Conservation (phyloP, 768 basidiomycete genomes). For the Heimioporus sp. region DNA sequence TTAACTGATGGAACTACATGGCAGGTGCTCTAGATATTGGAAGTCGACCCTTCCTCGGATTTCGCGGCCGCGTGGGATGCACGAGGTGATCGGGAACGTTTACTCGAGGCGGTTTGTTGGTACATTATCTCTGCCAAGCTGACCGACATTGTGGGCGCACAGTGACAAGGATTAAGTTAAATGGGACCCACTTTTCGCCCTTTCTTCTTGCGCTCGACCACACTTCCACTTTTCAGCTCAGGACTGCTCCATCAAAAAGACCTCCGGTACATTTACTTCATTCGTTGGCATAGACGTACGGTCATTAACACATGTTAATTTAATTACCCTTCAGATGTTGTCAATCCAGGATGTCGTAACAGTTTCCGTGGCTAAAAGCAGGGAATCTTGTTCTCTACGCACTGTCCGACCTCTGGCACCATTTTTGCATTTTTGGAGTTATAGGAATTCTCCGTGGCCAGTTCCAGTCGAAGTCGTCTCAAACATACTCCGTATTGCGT, state of each 20-base stretch:
- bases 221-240: too few species aligned
- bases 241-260: not conserved
- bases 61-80: slow-evolving; percentile 17
- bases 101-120: slow-evolving; percentile 14
- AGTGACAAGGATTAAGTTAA: not conserved
- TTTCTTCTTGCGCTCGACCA: not conserved
- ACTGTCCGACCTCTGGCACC: not conserved
- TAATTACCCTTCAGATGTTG: slow-evolving; percentile 11
- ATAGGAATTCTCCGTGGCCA: not conserved
- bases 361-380: not conserved
- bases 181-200: not conserved
- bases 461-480: slow-evolving; percentile 39
- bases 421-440: not conserved
- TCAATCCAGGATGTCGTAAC: not conserved
- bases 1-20: too few species aligned
- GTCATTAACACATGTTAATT: not conserved
- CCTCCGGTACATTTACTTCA: not conserved
- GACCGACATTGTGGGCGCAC: slow-evolving; percentile 6
- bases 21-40: too few species aligned
- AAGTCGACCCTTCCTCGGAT: too few species aligned
- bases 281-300: not conserved
- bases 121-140: not conserved
- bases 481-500: slow-evolving; percentile 34
- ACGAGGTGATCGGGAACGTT: slow-evolving; percentile 16
- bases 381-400: not conserved